A percentile compares a stretch with the other conserved stretches of the same genome.
Conservation (phyloP, 192 early-diverging fungal genomes). For the Geranomyces variabilis region DNA sequence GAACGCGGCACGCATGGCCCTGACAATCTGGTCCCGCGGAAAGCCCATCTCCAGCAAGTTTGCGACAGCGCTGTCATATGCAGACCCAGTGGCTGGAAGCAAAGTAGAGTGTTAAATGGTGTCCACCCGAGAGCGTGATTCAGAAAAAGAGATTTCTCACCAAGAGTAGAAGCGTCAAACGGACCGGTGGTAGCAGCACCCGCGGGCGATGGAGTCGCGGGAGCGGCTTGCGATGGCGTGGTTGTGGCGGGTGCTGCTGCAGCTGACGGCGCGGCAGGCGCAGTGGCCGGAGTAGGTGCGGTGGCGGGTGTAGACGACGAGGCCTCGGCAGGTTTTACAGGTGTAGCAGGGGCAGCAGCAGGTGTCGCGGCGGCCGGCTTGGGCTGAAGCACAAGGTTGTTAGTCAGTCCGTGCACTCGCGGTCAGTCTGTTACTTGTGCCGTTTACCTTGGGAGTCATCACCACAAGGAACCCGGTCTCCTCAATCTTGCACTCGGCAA, state of each 20-base stretch:
- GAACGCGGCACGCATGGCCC: conserved; percentile 94
- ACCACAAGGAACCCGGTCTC: conserved; percentile 96
- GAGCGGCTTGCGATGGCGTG: conserved; percentile 39
- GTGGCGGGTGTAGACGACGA: conserved; percentile 44
- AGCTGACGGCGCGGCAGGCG: conserved; percentile 41
- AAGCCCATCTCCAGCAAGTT: conserved; percentile 98
- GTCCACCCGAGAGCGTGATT: too few relatives aligned
- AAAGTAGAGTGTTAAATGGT: not conserved
- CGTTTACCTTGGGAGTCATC: conserved; percentile 89
- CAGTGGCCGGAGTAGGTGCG: conserved; percentile 37
- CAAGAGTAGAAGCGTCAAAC: conserved; percentile 53
- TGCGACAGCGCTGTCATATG: conserved; percentile 78
- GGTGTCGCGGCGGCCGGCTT: conserved; percentile 43
- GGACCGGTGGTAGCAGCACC: conserved; percentile 46
- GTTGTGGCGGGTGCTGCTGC: conserved; percentile 46
- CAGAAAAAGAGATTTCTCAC: too few relatives aligned
- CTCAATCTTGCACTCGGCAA: conserved; percentile 74
- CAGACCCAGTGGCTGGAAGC: conserved; percentile 69
- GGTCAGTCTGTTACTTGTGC: too few relatives aligned
- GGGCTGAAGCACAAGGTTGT: conserved; percentile 17
- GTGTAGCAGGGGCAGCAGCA: conserved; percentile 43
- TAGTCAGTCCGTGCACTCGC: not conserved
- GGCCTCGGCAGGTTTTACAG: conserved; percentile 40
- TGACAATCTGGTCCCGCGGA: conserved; percentile 78
- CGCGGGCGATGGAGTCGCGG: conserved; percentile 37